Evolutionary conservation across 257 asterid species (phyloP).

Genomic region (Fraxinus excelsior): DNA sequence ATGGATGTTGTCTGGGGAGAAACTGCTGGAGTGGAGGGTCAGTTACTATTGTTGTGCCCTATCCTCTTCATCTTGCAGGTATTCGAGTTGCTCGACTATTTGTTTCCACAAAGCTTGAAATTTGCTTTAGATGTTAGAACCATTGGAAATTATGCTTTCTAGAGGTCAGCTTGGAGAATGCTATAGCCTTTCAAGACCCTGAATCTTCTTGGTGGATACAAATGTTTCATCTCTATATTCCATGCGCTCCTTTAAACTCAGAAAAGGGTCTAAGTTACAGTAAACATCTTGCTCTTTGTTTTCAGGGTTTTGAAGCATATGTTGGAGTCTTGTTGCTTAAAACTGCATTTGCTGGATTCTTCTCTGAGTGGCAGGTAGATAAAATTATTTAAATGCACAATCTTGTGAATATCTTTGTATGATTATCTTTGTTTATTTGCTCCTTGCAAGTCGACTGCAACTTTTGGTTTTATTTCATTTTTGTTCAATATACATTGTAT

Average conservation of each 20-base stretch:
- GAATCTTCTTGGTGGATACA: neutral
- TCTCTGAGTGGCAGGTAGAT: conserved; percentile 91
- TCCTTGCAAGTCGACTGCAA: neutral
- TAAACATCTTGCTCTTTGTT: conserved; percentile 19
- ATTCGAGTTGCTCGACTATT: neutral
- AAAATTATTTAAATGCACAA: neutral
- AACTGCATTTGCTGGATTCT: conserved; percentile 68
- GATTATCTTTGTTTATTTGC: conserved; percentile 4
- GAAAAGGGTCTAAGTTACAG: conserved; percentile 4
- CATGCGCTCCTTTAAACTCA: neutral
- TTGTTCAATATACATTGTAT: neutral
- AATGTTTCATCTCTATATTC: neutral
- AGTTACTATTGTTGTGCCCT: conserved; percentile 69
- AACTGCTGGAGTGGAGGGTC: conserved; percentile 97
- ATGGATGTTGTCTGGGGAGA: conserved; percentile 99
- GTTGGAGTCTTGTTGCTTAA: conserved; percentile 83
- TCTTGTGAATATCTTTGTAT: neutral
- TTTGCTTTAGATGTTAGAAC: neutral
- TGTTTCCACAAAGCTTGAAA: neutral
- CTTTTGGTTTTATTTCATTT: conserved; percentile 9
- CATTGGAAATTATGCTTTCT: neutral
- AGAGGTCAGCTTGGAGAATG: neutral
- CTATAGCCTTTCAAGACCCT: neutral
- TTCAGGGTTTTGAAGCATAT: conserved; percentile 90
- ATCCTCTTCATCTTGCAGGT: conserved; percentile 85